phyloP scores from a whole-genome alignment of 106 monocot genomes.

The Chionographis japonica region DNA sequence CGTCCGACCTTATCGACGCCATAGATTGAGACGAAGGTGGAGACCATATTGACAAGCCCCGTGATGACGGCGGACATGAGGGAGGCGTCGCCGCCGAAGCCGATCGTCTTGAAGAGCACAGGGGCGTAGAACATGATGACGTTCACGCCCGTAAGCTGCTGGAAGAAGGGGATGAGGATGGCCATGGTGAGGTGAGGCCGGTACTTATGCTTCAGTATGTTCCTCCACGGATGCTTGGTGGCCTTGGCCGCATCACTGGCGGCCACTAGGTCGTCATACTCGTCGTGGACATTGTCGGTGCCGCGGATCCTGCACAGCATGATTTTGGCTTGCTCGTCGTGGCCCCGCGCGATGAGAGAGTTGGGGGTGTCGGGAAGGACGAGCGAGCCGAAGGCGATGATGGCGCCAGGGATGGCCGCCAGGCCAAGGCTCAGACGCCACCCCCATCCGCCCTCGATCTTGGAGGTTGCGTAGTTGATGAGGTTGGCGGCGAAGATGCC shows the following conservation, averaged over 20 bases:
- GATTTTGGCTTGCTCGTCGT: conserved; percentile 1
- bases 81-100: conserved; percentile 43
- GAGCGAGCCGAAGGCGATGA: conserved; percentile 29
- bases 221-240: no score
- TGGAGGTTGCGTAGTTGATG: conserved; percentile 17
- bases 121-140: conserved; percentile 68
- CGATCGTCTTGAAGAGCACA: conserved; percentile 64
- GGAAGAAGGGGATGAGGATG: conserved; percentile 31
- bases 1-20: no score
- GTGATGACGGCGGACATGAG: conserved; percentile 57
- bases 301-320: conserved; percentile 10
- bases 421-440: conserved; percentile 30
- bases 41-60: conserved; percentile 27
- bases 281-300: not conserved
- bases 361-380: conserved; percentile 38
- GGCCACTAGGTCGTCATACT: conserved; percentile 15
- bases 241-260: conserved; percentile 2
- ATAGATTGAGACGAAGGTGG: no score
- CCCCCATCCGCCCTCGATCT: conserved; percentile 18
- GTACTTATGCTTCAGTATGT: no score
- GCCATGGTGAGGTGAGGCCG: no score
- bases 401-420: conserved; percentile 22
- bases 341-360: conserved; percentile 23
- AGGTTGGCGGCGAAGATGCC: conserved; percentile 20
- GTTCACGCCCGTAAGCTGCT: conserved; percentile 59